A percentile compares a stretch with the other conserved stretches of the same genome.
Evolutionary conservation across 2,329 filamentous ascomycete species (phyloP).

Genomic region (Dothistroma pini): DNA sequence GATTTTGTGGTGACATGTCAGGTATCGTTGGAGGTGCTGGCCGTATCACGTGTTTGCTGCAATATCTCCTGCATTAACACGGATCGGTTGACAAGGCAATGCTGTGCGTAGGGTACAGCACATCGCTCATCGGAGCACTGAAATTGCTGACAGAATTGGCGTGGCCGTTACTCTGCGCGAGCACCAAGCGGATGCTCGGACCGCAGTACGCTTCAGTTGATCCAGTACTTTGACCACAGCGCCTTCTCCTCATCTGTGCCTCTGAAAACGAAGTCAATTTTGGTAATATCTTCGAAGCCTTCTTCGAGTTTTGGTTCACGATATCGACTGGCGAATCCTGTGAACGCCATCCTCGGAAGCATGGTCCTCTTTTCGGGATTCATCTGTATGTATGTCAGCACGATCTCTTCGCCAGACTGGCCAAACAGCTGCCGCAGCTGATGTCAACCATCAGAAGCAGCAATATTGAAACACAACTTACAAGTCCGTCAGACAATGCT

Average conservation of each 20-base stretch:
- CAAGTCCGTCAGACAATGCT: conserved; percentile 52
- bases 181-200: neutral
- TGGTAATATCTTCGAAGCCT: conserved; percentile 77
- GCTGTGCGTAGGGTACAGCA: neutral
- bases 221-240: conserved; percentile 77
- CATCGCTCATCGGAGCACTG: neutral
- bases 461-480: conserved; percentile 21
- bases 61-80: neutral
- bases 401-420: neutral
- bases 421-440: conserved; percentile 10
- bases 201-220: conserved; percentile 27
- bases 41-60: neutral
- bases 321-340: conserved; percentile 68
- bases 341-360: conserved; percentile 78
- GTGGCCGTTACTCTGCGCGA: neutral
- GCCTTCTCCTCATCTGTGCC: conserved; percentile 65
- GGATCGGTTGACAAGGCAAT: neutral
- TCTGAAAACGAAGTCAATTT: conserved; percentile 60
- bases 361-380: conserved; percentile 77
- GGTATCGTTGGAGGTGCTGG: neutral
- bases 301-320: conserved; percentile 68
- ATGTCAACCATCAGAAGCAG: neutral
- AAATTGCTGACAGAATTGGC: neutral
- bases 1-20: neutral
- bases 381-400: conserved; percentile 46